A percentile compares a stretch with the other conserved stretches of the same genome.
phyloP scores from a whole-genome alignment of 2,329 filamentous ascomycete genomes.

The Trichophyton equinum region DNA sequence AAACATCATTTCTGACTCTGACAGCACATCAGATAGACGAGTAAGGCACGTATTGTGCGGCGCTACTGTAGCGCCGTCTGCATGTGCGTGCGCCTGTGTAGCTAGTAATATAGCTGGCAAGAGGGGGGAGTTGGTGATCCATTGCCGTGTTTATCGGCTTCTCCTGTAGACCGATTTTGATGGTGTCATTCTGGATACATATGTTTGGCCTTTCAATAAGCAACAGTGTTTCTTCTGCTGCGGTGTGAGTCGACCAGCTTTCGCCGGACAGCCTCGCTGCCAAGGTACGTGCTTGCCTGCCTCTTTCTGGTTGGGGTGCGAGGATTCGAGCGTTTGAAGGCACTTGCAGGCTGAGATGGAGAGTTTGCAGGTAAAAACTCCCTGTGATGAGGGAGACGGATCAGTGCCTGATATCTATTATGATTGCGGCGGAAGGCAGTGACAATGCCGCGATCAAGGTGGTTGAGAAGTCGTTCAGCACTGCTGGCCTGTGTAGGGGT shows the following conservation, averaged over 20 bases:
- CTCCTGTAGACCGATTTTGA: neutral
- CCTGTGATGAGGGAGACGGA: constrained; percentile 36
- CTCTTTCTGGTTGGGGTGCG: constrained; percentile 32
- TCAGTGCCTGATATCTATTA: constrained; percentile 37
- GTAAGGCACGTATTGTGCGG: too few species aligned
- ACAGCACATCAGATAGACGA: neutral
- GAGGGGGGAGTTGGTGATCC: neutral
- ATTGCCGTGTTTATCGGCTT: neutral
- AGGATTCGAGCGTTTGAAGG: constrained; percentile 32
- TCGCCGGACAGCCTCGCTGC: constrained; percentile 32
- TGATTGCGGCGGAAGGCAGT: constrained; percentile 60
- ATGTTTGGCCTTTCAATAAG: constrained; percentile 15
- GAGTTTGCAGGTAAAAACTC: constrained; percentile 36
- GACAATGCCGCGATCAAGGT: constrained; percentile 59
- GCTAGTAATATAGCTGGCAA: neutral
- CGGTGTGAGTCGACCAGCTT: constrained; percentile 34
- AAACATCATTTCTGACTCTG: neutral
- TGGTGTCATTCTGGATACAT: neutral
- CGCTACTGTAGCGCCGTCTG: neutral
- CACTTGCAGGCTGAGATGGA: constrained; percentile 30
- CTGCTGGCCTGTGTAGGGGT: constrained; percentile 12
- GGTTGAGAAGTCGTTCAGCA: constrained; percentile 46
- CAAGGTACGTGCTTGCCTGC: constrained; percentile 25
- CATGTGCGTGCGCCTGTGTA: too few species aligned
- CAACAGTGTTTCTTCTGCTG: constrained; percentile 23